Conservation (phyloP, 176 grass and related monocot species). For the Aegilops speltoides region DNA sequence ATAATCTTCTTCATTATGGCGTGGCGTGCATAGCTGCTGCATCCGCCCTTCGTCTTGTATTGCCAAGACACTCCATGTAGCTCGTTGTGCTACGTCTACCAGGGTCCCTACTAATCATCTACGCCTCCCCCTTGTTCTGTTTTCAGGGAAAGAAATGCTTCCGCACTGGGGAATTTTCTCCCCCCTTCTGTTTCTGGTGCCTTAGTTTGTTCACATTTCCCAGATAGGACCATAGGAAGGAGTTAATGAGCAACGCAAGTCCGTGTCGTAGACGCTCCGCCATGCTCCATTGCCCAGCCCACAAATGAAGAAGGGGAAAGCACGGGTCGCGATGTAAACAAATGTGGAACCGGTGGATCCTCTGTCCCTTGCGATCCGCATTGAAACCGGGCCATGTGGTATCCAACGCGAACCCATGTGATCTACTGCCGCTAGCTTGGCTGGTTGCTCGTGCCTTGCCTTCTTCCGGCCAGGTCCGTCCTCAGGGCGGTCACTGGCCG, state of each 20-base stretch:
- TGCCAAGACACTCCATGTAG: neutral
- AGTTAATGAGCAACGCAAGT: neutral
- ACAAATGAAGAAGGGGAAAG: neutral
- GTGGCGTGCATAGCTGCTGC: neutral
- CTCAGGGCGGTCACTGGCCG: neutral
- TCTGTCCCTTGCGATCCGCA: neutral
- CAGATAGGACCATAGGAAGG: too few species aligned
- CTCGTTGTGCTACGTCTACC: neutral
- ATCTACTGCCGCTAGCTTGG: neutral
- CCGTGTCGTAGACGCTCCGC: neutral
- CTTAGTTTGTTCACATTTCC: too few species aligned
- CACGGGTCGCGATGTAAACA: neutral
- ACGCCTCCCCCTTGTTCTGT: neutral
- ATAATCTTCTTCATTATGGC: neutral
- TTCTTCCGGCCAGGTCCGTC: neutral
- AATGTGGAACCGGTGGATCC: neutral
- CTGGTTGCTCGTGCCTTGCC: neutral
- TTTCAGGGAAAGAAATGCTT: neutral
- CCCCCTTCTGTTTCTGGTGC: neutral
- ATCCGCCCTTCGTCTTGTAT: neutral
- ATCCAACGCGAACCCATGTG: slow-evolving; percentile 7
- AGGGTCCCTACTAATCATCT: too few species aligned
- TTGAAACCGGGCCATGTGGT: neutral
- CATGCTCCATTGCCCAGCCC: neutral
- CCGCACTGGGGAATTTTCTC: neutral